phyloP scores from a whole-genome alignment of 2,329 filamentous ascomycete genomes.

The Beauveria scarabaeidicola region DNA sequence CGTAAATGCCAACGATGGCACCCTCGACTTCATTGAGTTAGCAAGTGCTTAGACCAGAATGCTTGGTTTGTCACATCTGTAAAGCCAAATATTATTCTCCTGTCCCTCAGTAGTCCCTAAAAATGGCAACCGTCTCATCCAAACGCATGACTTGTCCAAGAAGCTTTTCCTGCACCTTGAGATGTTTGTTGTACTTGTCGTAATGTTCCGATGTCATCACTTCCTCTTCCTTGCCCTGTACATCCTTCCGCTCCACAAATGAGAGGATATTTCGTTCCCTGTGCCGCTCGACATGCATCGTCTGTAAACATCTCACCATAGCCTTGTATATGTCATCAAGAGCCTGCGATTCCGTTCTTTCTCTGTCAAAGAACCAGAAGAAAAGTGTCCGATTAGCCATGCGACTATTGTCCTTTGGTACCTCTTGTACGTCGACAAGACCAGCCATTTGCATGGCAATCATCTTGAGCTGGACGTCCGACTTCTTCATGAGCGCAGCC shows the following conservation, averaged over 20 bases:
- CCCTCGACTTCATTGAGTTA: not conserved
- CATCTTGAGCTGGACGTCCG: constrained; percentile 77
- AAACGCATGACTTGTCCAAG: constrained; percentile 70
- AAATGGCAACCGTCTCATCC: constrained; percentile 75
- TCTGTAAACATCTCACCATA: constrained; percentile 78
- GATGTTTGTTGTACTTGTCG: constrained; percentile 48
- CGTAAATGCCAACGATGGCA: too few relatives aligned
- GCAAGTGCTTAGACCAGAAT: not conserved
- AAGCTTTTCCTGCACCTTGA: constrained; percentile 63
- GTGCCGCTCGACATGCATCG: constrained; percentile 66
- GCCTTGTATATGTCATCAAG: constrained; percentile 80
- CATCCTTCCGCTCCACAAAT: constrained; percentile 77
- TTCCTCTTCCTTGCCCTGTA: constrained; percentile 74
- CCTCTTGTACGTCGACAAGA: constrained; percentile 85
- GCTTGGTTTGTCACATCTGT: not conserved
- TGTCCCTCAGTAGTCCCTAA: constrained; percentile 61
- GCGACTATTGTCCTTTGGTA: constrained; percentile 78
- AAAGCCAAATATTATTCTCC: not conserved
- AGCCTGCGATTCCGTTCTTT: constrained; percentile 60
- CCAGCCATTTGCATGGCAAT: constrained; percentile 79
- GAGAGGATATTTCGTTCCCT: constrained; percentile 65
- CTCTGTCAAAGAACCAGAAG: constrained; percentile 82
- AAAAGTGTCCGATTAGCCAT: constrained; percentile 79
- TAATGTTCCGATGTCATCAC: constrained; percentile 69
- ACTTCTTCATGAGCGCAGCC: constrained; percentile 73